Conservation (phyloP, 2,329 filamentous ascomycete genomes). For the Arthrobotrys entomopaga region DNA sequence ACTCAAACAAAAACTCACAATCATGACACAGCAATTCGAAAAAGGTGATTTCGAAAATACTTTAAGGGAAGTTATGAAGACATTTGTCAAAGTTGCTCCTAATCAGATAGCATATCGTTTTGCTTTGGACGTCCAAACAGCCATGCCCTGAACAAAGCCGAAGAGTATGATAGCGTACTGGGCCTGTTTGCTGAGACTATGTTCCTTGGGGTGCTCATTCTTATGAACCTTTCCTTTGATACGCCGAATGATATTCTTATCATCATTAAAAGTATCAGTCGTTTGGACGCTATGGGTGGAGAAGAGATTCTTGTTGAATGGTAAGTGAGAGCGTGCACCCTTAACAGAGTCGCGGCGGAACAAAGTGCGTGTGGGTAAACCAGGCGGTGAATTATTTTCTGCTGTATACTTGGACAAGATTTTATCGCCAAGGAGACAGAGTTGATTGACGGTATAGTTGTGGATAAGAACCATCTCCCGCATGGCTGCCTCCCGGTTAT, state of each 20-base stretch:
- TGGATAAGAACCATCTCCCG: constrained; percentile 50
- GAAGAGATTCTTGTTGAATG: constrained; percentile 8
- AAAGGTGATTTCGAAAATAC: too few species aligned
- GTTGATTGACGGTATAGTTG: constrained; percentile 48
- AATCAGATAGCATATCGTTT: constrained; percentile 56
- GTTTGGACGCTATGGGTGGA: background rate
- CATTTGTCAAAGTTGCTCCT: background rate
- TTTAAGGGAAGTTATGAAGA: too few species aligned
- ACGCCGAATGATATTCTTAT: constrained; percentile 23
- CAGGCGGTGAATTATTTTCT: background rate
- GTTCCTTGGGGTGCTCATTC: background rate
- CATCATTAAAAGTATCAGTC: background rate
- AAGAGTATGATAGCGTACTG: constrained; percentile 58
- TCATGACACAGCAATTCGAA: too few species aligned
- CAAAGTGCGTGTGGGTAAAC: constrained; percentile 30
- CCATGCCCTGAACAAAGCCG: constrained; percentile 59
- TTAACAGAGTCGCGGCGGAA: constrained; percentile 30
- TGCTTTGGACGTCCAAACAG: constrained; percentile 58
- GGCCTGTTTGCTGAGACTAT: constrained; percentile 26
- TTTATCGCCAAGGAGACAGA: constrained; percentile 35
- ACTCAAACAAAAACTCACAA: too few species aligned
- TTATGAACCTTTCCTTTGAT: constrained; percentile 22
- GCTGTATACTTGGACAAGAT: constrained; percentile 36
- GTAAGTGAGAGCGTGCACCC: constrained; percentile 21
- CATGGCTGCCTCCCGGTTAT: constrained; percentile 49